These are phyloP conservation scores for Pseudocercospora cruenta DNA, from an alignment of 2,329 filamentous ascomycete species.

Conservation along the genomic window DNA sequence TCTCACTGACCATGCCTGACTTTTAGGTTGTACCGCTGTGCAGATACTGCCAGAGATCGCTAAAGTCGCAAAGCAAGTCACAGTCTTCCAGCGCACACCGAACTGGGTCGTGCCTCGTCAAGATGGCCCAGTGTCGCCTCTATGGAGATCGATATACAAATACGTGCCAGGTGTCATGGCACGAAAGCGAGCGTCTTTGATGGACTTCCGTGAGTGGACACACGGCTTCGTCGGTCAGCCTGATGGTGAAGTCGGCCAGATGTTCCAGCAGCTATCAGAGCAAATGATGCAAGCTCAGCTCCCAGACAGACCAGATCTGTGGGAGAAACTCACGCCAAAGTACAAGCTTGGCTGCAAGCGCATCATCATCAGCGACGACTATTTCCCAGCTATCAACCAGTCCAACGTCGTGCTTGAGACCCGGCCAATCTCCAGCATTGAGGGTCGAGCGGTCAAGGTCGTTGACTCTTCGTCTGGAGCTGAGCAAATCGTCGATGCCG, in stretches of 20 bases:
- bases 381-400: constrained; percentile 54
- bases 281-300: constrained; percentile 51
- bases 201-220: constrained; percentile 59
- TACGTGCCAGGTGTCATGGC: constrained; percentile 57
- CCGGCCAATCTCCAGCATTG: constrained; percentile 51
- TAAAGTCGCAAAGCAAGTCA: constrained; percentile 54
- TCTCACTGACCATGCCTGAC: not conserved
- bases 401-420: constrained; percentile 59
- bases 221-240: constrained; percentile 51
- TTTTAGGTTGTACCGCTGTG: constrained; percentile 57
- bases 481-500: constrained; percentile 17
- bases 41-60: constrained; percentile 63
- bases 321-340: constrained; percentile 57
- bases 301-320: constrained; percentile 54
- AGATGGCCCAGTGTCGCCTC: constrained; percentile 51
- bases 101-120: constrained; percentile 62
- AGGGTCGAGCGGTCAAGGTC: constrained; percentile 52
- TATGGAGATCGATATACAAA: constrained; percentile 49
- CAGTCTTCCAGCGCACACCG: constrained; percentile 61
- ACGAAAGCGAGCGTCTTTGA: constrained; percentile 55
- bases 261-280: constrained; percentile 43
- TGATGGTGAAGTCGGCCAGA: constrained; percentile 45
- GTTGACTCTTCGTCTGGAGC: constrained; percentile 30
- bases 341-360: constrained; percentile 61
- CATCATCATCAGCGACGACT: constrained; percentile 60